Evolutionary conservation across 176 grass and related monocot genomes (phyloP).

Genomic region (Thalia dealbata): DNA sequence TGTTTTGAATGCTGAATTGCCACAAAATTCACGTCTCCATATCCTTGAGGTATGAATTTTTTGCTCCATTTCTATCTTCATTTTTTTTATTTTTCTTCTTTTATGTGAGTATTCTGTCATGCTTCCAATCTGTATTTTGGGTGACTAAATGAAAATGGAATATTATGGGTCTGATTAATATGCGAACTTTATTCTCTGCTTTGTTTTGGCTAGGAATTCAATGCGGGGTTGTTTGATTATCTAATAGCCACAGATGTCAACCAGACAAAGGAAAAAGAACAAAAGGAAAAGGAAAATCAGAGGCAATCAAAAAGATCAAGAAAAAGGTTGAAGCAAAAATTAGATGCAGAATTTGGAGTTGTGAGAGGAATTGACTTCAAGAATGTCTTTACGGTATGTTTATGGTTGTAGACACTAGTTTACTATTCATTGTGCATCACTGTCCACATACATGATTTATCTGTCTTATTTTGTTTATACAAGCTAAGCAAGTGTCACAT

Average conservation of each 20-base stretch:
- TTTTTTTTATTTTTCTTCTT: not conserved
- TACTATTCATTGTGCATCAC: too few species aligned
- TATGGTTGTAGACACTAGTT: conserved; percentile 9
- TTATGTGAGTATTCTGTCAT: not conserved
- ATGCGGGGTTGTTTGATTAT: conserved; percentile 90
- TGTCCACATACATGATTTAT: not conserved
- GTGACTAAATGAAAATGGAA: not conserved
- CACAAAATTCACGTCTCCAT: conserved; percentile 96
- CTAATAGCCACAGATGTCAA: conserved; percentile 82
- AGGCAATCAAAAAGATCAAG: conserved; percentile 37
- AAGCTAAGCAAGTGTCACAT: not conserved
- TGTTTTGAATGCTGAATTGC: conserved; percentile 89
- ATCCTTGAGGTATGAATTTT: conserved; percentile 58
- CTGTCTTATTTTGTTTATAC: not conserved
- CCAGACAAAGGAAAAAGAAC: conserved; percentile 53
- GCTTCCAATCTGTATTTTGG: not conserved
- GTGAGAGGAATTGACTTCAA: conserved; percentile 97
- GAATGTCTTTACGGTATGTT: conserved; percentile 86
- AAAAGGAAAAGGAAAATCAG: conserved; percentile 39
- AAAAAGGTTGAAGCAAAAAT: conserved; percentile 49
- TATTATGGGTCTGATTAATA: not conserved
- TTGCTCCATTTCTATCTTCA: not conserved
- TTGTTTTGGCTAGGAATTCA: conserved; percentile 69
- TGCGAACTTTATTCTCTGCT: not conserved
- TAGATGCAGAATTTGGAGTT: conserved; percentile 85